Conservation (phyloP, 495 filamentous ascomycete species). For the Aeminium ludgeri region DNA sequence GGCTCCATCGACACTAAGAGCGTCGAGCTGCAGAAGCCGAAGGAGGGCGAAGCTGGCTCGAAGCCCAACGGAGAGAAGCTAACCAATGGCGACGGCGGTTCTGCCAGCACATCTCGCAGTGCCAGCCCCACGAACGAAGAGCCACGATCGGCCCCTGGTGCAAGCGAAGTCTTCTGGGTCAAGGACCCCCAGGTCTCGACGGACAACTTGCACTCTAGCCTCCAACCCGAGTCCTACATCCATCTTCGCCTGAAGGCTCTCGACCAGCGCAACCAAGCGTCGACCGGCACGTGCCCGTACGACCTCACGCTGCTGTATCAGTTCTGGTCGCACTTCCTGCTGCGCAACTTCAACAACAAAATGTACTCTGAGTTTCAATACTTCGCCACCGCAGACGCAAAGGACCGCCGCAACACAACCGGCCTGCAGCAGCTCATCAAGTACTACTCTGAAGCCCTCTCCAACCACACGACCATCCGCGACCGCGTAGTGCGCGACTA, state of each 20-base stretch:
- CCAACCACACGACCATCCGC: constrained; percentile 31
- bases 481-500: constrained; percentile 37
- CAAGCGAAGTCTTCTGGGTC: constrained; percentile 28
- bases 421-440: constrained; percentile 40
- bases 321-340: constrained; percentile 66
- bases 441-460: constrained; percentile 41
- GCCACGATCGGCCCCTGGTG: background rate
- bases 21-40: constrained; percentile 22
- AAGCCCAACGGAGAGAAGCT: constrained; percentile 19
- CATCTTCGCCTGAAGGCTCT: constrained; percentile 40
- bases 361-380: constrained; percentile 70
- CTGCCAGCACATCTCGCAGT: background rate
- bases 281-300: constrained; percentile 32
- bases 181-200: constrained; percentile 29
- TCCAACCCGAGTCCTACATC: constrained; percentile 36
- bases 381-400: constrained; percentile 51
- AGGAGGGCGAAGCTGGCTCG: constrained; percentile 17
- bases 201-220: constrained; percentile 28
- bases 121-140: background rate
- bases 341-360: constrained; percentile 53
- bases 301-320: constrained; percentile 55
- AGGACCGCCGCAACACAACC: constrained; percentile 28
- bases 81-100: constrained; percentile 15
- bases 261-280: constrained; percentile 34
- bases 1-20: constrained; percentile 37